Base-by-base conservation (phyloP, 139 green algal genomes). In the Chlamydomonas sp. region DNA sequence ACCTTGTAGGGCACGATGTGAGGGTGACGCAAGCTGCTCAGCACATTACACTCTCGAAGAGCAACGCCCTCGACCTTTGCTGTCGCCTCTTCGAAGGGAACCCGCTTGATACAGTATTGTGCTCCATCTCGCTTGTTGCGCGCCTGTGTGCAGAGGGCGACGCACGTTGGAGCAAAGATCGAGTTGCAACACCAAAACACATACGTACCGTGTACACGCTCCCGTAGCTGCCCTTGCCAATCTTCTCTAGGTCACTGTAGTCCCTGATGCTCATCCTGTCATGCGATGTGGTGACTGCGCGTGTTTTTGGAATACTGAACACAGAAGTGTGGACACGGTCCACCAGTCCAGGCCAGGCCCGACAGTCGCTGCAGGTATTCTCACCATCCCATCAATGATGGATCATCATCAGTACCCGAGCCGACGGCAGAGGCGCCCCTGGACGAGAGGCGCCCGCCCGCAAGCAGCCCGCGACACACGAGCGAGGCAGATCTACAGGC, bases 181-280 rank as follows among this genome's bases (percentile, higher is more conserved):
- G 2, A 57, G 54, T 28, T 67, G 34, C 3, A 35, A n/a, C 28
- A 49, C 3, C 28, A 20, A 13, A 8, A 69, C 5, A n/a, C 62
- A 65, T 39, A 37, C 30, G 50, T n/a, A 81, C 79, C 69, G 76
- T 78, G 31, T 79, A 84, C 1, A 84, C 77, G 36, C 79, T 76
- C 0, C 81, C 81, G 67, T 84, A 87, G 0, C 61, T 73, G 13
- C 81, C 81, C 28, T 87, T 81, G 8, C 81, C 81, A 3, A 84
- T 60, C 24, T 77, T 36, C 30, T 78, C 58, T 0, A 72, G 20
- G 31, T 72, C 38, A 8, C 61, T 30, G 58, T 79, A 78, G 3
- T 50, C 48, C 2, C 78, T 54, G 68, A 78, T 82, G 59, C 22
- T n/a, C n/a, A n/a, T n/a, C n/a, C n/a, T n/a, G n/a, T n/a, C n/a